Base-by-base conservation (phyloP, 495 filamentous ascomycete species). In the Cladorrhinum samala region DNA sequence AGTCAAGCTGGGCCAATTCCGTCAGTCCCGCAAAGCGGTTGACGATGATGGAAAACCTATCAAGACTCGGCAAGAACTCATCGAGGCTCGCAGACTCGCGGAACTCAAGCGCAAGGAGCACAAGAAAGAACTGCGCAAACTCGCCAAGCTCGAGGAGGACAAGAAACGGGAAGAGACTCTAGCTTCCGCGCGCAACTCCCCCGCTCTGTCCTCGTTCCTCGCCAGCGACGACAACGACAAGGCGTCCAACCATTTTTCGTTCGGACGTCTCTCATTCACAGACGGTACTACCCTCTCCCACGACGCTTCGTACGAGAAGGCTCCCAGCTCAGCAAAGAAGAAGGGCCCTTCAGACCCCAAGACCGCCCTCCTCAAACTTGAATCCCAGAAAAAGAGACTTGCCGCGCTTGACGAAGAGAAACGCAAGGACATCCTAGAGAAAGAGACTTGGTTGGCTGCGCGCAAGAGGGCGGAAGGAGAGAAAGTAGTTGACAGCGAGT, bases 401-500 rank as follows among this genome's bases (percentile, higher is more conserved):
- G 78, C 77, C 25, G 76, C 70, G 25, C 80, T 95, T 68, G 82
- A 88, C 55, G 81, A 83, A 2, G 78, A 82, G 55, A 92, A 95
- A 72, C 86, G 83, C 38, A 85, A 82, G 45, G 86, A 93, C 49
- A 80, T 97, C 18, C 81, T 88, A 54, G 90, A 96, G 70, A 96
- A 96, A 72, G 92, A 98, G 63, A 68, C 83, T 46, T 98, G 93
- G 93, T 76, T 94, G 52, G 92, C 91, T 46, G 93, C 92, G 6
- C 83, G 89, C 69, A 88, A 91, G 68, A 84, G 87, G 21, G 89
- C 87, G 2, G 87, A 92, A 57, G 89, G 93, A 23, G 91, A 96
- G 65, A 89, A 90, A 59, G 83, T 96, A n/a, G 78, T 83, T 53
- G 90, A 97, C 55, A 88, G 95, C 65, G 87, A 87, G 48, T 82